Conservation (phyloP, 352 stramenopile genomes). For the Nothophytophthora sp. region DNA sequence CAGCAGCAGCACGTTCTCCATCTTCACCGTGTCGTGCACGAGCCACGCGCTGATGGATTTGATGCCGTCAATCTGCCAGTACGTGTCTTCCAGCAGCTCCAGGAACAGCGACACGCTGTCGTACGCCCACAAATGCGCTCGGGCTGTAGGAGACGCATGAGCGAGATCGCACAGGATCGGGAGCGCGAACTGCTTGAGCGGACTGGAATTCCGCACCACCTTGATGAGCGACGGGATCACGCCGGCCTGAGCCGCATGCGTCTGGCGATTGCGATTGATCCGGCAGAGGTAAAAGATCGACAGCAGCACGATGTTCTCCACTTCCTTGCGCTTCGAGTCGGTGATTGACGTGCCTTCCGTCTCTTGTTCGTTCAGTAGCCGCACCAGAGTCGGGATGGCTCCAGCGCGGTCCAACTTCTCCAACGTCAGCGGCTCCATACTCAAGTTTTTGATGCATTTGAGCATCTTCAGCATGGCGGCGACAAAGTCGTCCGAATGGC, state of each 20-base stretch:
- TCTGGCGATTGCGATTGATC: conserved; percentile 91
- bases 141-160: conserved; percentile 84
- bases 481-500: conserved; percentile 52
- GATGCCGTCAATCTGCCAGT: conserved; percentile 90
- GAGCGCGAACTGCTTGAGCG: conserved; percentile 92
- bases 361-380: conserved; percentile 66
- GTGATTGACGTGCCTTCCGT: conserved; percentile 22
- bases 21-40: conserved; percentile 79
- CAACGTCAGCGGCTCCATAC: conserved; percentile 90
- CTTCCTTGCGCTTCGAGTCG: conserved; percentile 65
- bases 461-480: conserved; percentile 77
- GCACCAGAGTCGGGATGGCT: conserved; percentile 86
- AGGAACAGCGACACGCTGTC: conserved; percentile 87
- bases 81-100: conserved; percentile 86
- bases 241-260: conserved; percentile 85
- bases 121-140: conserved; percentile 85
- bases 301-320: conserved; percentile 92
- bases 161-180: conserved; percentile 92
- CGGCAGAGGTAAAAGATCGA: conserved; percentile 94
- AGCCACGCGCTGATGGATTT: conserved; percentile 90
- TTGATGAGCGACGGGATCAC: conserved; percentile 90
- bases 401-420: conserved; percentile 88
- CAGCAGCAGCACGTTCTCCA: conserved; percentile 78
- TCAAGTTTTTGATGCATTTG: conserved; percentile 88
- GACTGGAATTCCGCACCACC: conserved; percentile 80